Evolutionary conservation across 306 rosid genomes (phyloP).

Genomic region (Dryas drummondii): DNA sequence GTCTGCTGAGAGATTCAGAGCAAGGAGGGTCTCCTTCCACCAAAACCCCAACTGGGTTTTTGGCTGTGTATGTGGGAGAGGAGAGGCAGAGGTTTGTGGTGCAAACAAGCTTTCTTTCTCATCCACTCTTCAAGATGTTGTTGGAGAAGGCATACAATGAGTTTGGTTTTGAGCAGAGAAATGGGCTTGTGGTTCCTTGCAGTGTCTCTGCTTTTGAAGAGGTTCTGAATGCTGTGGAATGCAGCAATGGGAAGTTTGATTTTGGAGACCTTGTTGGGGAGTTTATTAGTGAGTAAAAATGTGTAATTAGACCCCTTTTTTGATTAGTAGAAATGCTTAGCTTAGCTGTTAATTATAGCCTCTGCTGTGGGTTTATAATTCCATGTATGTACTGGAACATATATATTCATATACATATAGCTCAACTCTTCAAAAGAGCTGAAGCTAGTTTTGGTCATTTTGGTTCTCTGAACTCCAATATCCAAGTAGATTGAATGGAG

Average conservation of each 20-base stretch:
- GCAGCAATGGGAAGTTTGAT: conserved; percentile 68
- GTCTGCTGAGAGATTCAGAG: conserved; percentile 35
- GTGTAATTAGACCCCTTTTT: neutral
- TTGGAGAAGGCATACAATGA: conserved; percentile 73
- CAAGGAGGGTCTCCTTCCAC: conserved; percentile 30
- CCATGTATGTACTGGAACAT: conserved; percentile 14
- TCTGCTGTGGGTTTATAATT: conserved; percentile 18
- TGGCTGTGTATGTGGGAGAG: conserved; percentile 77
- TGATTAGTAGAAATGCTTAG: neutral
- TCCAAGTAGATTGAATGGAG: neutral
- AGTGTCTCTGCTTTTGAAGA: conserved; percentile 67
- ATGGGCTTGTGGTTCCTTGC: conserved; percentile 77
- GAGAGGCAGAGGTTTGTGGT: conserved; percentile 67
- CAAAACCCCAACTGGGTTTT: conserved; percentile 68
- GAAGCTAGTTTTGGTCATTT: conserved; percentile 25
- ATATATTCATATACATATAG: conserved; percentile 2
- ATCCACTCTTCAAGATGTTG: conserved; percentile 85
- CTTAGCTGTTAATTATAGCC: neutral
- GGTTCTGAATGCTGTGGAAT: conserved; percentile 68
- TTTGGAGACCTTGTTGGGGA: conserved; percentile 70
- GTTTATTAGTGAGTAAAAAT: conserved; percentile 26
- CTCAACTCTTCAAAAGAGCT: conserved; percentile 24
- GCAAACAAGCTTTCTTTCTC: conserved; percentile 71
- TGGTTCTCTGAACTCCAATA: conserved; percentile 8
- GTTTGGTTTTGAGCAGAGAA: conserved; percentile 77